phyloP scores from a whole-genome alignment of 768 basidiomycete genomes.

The Mycena chlorophos region DNA sequence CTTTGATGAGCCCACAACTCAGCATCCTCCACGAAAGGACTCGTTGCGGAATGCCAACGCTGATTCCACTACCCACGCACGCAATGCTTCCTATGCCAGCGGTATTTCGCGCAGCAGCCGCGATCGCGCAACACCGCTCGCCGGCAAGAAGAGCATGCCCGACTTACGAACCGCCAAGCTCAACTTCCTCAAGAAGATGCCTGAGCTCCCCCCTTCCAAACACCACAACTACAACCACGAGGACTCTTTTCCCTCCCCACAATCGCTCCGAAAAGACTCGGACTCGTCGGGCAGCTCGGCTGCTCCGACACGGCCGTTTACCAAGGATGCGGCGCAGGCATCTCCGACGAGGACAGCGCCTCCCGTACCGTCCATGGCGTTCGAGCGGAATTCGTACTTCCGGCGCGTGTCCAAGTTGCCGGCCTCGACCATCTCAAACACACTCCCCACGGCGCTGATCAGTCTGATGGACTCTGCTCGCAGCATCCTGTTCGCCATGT shows the following conservation, averaged over 20 bases:
- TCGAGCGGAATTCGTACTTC: conserved; percentile 91
- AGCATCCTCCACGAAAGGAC: conserved; percentile 20
- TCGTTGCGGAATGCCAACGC: conserved; percentile 26
- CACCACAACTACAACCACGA: conserved; percentile 27
- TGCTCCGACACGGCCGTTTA: conserved; percentile 24
- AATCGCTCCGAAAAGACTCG: conserved; percentile 50
- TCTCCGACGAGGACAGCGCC: conserved; percentile 41
- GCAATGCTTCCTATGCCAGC: conserved; percentile 53
- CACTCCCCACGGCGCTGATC: conserved; percentile 69
- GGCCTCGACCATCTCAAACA: conserved; percentile 54
- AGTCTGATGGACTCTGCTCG: conserved; percentile 84
- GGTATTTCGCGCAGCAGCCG: conserved; percentile 38
- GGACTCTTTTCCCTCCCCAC: conserved; percentile 38
- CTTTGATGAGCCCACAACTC: conserved; percentile 40
- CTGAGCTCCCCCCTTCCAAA: conserved; percentile 24
- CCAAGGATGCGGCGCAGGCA: conserved; percentile 24
- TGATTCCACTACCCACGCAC: conserved; percentile 35
- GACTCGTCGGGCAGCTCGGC: conserved; percentile 37
- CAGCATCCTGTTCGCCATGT: conserved; percentile 87
- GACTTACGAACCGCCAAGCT: conserved; percentile 65
- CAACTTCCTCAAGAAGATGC: conserved; percentile 33
- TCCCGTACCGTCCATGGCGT: conserved; percentile 62
- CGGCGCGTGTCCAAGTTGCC: conserved; percentile 83
- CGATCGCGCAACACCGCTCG: conserved; percentile 37
- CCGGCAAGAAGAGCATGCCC: conserved; percentile 81